Conservation (phyloP, 768 basidiomycete genomes). For the Kwoniella europaea region DNA sequence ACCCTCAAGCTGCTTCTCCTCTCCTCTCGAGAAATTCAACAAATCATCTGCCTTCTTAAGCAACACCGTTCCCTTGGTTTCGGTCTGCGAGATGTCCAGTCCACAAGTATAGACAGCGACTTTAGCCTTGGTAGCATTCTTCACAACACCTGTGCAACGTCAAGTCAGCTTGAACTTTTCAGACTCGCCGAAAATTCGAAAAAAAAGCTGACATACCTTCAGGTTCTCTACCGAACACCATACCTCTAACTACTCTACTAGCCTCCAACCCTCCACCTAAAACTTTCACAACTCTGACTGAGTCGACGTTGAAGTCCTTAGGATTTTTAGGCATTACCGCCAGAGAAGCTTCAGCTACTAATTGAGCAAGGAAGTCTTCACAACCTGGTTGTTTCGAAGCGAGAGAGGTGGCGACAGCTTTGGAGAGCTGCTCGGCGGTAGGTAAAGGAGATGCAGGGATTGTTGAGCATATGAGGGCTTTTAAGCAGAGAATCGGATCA, state of each 20-base stretch:
- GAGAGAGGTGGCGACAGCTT: constrained; percentile 85
- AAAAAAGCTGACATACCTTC: constrained; percentile 67
- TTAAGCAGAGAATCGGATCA: neutral
- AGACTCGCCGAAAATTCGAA: neutral
- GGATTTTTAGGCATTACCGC: constrained; percentile 79
- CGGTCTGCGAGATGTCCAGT: constrained; percentile 92
- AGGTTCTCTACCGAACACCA: constrained; percentile 97
- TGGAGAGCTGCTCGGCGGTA: constrained; percentile 69
- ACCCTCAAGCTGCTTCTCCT: constrained; percentile 96
- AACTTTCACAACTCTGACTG: constrained; percentile 97
- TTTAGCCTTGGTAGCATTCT: constrained; percentile 82
- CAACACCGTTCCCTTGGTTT: constrained; percentile 97
- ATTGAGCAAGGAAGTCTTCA: constrained; percentile 76
- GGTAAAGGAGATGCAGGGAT: constrained; percentile 64
- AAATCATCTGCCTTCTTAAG: constrained; percentile 95
- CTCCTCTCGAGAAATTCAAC: constrained; percentile 93
- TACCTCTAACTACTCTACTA: constrained; percentile 90
- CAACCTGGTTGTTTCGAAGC: constrained; percentile 97
- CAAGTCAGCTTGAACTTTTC: neutral
- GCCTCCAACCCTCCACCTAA: constrained; percentile 87
- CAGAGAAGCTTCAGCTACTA: constrained; percentile 92
- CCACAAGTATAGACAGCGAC: constrained; percentile 94
- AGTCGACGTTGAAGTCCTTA: constrained; percentile 96
- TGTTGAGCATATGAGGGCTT: constrained; percentile 39
- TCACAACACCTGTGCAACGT: constrained; percentile 68